Conservation (phyloP, 108 stramenopile genomes). For the Nitzschia sp. region DNA sequence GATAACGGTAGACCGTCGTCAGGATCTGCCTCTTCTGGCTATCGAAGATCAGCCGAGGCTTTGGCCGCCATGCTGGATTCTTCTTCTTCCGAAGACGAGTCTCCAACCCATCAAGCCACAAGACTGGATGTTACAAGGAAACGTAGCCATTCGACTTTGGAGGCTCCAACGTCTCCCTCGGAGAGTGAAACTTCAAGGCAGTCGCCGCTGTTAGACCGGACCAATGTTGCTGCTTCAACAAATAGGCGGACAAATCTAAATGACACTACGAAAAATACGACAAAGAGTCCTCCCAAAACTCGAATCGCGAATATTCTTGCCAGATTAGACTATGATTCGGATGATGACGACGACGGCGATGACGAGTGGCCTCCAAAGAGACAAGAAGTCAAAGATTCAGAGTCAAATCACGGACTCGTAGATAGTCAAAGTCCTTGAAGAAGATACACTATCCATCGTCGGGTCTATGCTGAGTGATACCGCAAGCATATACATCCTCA, state of each 20-base stretch:
- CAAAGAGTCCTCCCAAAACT: neutral
- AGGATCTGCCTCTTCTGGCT: neutral
- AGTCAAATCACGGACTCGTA: too few relatives aligned
- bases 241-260: neutral
- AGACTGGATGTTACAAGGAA: too few relatives aligned
- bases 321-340: slow-evolving; percentile 2
- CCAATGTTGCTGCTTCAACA: too few relatives aligned
- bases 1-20: neutral
- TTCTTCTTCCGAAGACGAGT: neutral
- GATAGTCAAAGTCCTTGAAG: too few relatives aligned
- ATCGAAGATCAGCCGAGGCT: neutral
- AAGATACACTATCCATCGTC: too few relatives aligned
- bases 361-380: too few relatives aligned
- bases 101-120: neutral
- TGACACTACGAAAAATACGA: neutral
- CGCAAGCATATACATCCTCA: too few relatives aligned
- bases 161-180: neutral
- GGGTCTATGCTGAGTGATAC: too few relatives aligned
- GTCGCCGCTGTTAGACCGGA: too few relatives aligned
- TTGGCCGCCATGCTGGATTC: neutral
- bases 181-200: too few relatives aligned
- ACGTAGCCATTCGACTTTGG: neutral
- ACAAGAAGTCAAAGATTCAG: too few relatives aligned
- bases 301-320: slow-evolving; percentile 4
- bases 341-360: too few relatives aligned